These are phyloP conservation scores for Vitellaria paradoxa DNA, from an alignment of 179 eudicot species.

Conservation along the genomic window DNA sequence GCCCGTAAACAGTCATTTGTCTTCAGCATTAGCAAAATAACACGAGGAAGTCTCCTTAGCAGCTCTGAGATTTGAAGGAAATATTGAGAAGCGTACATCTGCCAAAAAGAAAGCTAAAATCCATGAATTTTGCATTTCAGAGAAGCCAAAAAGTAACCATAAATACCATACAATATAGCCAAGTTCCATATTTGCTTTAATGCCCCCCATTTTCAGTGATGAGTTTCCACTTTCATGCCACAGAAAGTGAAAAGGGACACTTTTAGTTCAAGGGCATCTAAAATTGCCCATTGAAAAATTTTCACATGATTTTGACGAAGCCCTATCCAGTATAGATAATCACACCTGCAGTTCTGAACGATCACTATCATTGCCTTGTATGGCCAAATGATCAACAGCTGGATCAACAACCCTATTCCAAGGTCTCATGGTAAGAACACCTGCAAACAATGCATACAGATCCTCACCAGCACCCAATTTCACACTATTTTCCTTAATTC, in stretches of 20 bases:
- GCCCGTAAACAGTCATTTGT: constrained; percentile 96
- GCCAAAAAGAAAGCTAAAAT: constrained; percentile 24
- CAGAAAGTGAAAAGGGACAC: neutral
- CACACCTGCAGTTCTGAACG: constrained; percentile 84
- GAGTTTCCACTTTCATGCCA: neutral
- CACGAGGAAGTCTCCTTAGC: constrained; percentile 87
- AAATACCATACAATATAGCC: neutral
- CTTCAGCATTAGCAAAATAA: constrained; percentile 87
- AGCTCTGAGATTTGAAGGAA: constrained; percentile 93
- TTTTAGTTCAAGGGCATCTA: neutral
- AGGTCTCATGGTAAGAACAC: constrained; percentile 93
- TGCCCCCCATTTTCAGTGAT: neutral
- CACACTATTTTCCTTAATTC: constrained; percentile 71
- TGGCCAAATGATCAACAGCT: constrained; percentile 89
- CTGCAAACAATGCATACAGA: constrained; percentile 86
- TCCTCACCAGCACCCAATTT: constrained; percentile 98
- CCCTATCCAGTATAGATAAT: neutral
- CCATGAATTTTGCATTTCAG: neutral
- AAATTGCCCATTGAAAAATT: neutral
- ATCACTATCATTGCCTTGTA: constrained; percentile 68
- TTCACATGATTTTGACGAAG: neutral
- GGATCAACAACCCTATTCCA: constrained; percentile 89
- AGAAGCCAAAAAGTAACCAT: neutral
- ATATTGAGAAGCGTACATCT: constrained; percentile 97
- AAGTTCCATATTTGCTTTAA: constrained; percentile 1